Conservation (phyloP, 2,329 filamentous ascomycete genomes). For the Lecanicillium sp. region DNA sequence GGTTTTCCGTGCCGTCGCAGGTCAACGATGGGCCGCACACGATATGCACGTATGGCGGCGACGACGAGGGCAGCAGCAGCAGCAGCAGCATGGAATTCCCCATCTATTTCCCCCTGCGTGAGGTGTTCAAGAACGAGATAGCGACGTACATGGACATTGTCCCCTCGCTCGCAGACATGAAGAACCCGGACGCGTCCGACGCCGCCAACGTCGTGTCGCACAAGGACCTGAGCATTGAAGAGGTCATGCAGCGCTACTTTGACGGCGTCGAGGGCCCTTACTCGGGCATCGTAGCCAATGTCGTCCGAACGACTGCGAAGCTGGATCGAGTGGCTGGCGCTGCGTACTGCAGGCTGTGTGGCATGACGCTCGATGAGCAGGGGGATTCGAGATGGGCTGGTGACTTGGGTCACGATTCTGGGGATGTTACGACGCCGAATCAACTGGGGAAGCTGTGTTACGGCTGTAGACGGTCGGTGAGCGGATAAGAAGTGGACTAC, state of each 20-base stretch:
- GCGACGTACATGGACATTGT: conserved; percentile 53
- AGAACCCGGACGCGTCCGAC: conserved; percentile 28
- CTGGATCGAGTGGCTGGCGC: conserved; percentile 44
- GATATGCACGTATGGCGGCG: conserved; percentile 22
- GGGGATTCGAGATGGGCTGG: conserved; percentile 58
- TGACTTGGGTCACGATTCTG: conserved; percentile 44
- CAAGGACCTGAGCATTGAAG: conserved; percentile 80
- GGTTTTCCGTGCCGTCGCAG: conserved; percentile 74
- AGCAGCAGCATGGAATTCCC: conserved; percentile 21
- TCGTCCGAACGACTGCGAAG: conserved; percentile 86
- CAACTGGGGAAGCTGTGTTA: conserved; percentile 51
- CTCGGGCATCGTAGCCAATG: conserved; percentile 88
- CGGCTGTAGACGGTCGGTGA: conserved; percentile 61
- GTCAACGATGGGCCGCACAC: conserved; percentile 62
- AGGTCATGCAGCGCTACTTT: conserved; percentile 86
- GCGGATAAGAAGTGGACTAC: conserved; percentile 30
- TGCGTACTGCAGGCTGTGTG: conserved; percentile 59
- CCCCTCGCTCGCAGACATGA: conserved; percentile 43
- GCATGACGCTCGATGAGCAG: conserved; percentile 54
- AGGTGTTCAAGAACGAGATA: conserved; percentile 78
- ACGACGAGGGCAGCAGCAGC: conserved; percentile 12
- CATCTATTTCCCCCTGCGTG: conserved; percentile 74
- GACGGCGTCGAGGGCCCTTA: conserved; percentile 72
- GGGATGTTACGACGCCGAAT: conserved; percentile 14
- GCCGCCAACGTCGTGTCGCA: conserved; percentile 47